Evolutionary conservation across 108 stramenopile species (phyloP).

Genomic region (Cyclotella choctawhatcheeana): DNA sequence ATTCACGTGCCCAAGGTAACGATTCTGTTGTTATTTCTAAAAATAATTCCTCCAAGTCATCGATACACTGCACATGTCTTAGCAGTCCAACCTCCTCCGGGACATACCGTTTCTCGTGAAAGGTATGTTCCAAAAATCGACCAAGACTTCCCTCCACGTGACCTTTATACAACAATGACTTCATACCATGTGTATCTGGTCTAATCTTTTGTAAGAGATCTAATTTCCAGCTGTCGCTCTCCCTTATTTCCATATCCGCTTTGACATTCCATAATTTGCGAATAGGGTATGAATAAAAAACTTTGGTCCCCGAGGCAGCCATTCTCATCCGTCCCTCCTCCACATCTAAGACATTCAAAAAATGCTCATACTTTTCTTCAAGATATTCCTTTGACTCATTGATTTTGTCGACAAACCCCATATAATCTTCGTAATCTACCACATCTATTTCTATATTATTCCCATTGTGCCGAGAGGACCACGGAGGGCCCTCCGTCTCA

Average conservation of each 20-base stretch:
- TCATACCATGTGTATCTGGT: slow-evolving; percentile 10
- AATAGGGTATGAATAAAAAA: slow-evolving; percentile 20
- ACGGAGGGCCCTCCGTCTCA: neutral
- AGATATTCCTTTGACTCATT: neutral
- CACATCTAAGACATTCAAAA: neutral
- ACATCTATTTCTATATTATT: neutral
- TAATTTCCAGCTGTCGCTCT: neutral
- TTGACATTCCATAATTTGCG: slow-evolving; percentile 13
- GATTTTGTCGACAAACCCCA: neutral
- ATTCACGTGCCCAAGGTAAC: too few species aligned
- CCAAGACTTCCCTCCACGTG: slow-evolving; percentile 7
- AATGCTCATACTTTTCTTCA: neutral
- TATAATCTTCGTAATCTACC: neutral
- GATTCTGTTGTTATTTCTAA: slow-evolving; percentile 16
- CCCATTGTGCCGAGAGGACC: neutral
- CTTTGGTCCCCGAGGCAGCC: neutral
- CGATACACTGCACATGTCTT: slow-evolving; percentile 13
- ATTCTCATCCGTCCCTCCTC: neutral
- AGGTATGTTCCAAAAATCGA: slow-evolving; percentile 3
- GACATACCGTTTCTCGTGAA: neutral
- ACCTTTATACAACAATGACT: slow-evolving; percentile 20
- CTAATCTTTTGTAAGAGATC: slow-evolving; percentile 13
- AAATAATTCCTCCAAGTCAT: slow-evolving; percentile 18
- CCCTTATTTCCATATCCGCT: slow-evolving; percentile 23
- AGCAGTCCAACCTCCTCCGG: neutral